Base-by-base conservation (phyloP, 2,329 filamentous ascomycete genomes). In the Periconia sp. region DNA sequence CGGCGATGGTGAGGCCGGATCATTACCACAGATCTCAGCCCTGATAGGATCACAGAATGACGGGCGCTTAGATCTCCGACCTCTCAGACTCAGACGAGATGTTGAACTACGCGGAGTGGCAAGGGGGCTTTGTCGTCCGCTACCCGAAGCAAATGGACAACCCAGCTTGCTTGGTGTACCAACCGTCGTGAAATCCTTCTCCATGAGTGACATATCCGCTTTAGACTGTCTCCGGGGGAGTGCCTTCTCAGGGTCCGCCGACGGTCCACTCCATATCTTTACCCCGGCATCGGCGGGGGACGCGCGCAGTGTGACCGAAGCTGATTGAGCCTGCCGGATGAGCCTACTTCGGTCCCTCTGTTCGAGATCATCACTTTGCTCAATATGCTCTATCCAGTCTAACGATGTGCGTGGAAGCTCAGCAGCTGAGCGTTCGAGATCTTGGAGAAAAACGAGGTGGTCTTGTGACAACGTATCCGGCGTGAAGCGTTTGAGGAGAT, bases 121-220 rank as follows among this genome's bases (percentile, higher is more conserved):
- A 63, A 80, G 45, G 57, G 66, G 58, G 37, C 73, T 72, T 56
- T 74, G 66, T 72, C 75, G 59, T 8, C 73, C 65, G 66, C 76
- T 65, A 34, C 69, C 59, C 29, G 73, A 73, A 29, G 82, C 85
- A 69, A 95, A 96, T 0, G 92, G 92, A 71, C 92, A 96, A 55
- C 83, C 82, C 37, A 96, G 75, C 52, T 81, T 82, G 57, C 91
- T 89, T 59, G 87, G 89, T 61, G 84, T 89, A 48, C 92, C 92
- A 65, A 86, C 78, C 23, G 92, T 87, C 13, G 92, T 96, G 61
- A 96, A 96, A 71, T 96, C 92, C 72, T 88, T 87, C 73, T 96
- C 92, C 63, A 95, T 57, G 4, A 68, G 68, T 22, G 72, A 72
- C 41, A 71, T 68, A 34, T 69, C 63, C 40, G 64, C 63, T 66